These are phyloP conservation scores for Entomortierella beljakovae DNA, from an alignment of 192 early-diverging fungal species.

Conservation along the genomic window DNA sequence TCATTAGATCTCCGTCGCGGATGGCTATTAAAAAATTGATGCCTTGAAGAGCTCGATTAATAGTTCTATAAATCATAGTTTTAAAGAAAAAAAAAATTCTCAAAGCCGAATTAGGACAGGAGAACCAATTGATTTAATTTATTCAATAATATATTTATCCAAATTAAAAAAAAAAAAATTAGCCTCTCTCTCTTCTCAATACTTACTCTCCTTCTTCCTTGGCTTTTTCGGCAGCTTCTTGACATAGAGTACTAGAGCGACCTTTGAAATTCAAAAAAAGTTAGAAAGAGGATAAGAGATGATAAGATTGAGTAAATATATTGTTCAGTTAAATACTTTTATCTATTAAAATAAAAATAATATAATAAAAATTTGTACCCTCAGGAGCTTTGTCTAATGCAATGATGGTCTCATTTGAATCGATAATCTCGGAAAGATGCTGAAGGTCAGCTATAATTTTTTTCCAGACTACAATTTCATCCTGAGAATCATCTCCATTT, in stretches of 20 bases:
- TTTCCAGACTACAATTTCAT: slow-evolving; percentile 32
- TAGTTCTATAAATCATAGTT: slow-evolving; percentile 29
- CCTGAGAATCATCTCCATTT: slow-evolving; percentile 19
- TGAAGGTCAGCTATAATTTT: slow-evolving; percentile 24
- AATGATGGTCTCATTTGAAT: slow-evolving; percentile 12
- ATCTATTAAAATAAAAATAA: not conserved
- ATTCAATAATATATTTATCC: too few species aligned
- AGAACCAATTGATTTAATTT: not conserved
- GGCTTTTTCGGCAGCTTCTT: slow-evolving; percentile 40
- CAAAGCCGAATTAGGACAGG: not conserved
- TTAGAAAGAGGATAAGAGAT: too few species aligned
- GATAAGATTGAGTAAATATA: too few species aligned
- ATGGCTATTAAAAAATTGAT: slow-evolving; percentile 20
- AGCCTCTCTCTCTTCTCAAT: not conserved
- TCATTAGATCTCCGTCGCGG: slow-evolving; percentile 26
- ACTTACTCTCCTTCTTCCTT: slow-evolving; percentile 39
- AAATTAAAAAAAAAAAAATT: not conserved
- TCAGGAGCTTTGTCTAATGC: slow-evolving; percentile 23
- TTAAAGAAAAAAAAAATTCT: not conserved
- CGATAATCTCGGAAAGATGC: slow-evolving; percentile 23
- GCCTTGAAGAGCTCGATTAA: slow-evolving; percentile 31
- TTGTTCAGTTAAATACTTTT: not conserved
- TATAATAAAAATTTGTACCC: too few species aligned
- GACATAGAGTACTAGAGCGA: slow-evolving; percentile 15
- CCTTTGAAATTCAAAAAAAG: slow-evolving; percentile 16